A percentile compares a stretch with the other conserved stretches of the same genome.
Conservation (phyloP, 208 protist species). For the Leishmania turanica region DNA sequence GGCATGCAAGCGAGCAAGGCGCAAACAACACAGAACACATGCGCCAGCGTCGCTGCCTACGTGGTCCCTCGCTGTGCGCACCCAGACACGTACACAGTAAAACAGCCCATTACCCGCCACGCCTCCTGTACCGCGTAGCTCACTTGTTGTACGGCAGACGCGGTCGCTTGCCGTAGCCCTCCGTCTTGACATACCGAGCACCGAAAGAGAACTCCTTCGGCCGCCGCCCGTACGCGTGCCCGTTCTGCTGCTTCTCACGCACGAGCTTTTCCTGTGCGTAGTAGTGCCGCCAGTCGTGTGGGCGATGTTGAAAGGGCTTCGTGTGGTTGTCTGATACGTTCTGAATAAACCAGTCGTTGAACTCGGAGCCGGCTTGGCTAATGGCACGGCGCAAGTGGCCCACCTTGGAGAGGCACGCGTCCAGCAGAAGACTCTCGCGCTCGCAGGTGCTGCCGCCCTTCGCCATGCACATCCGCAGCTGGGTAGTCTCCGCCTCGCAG, state of each 20-base stretch:
- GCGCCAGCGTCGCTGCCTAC: background rate
- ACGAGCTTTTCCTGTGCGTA: slow-evolving; percentile 90
- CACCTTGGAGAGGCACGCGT: slow-evolving; percentile 79
- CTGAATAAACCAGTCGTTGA: slow-evolving; percentile 91
- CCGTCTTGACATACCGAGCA: slow-evolving; percentile 83
- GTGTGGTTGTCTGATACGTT: slow-evolving; percentile 93
- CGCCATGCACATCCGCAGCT: slow-evolving; percentile 88
- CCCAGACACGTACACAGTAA: background rate
- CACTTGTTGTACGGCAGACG: slow-evolving; percentile 91
- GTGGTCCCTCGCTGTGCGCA: background rate
- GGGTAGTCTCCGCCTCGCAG: slow-evolving; percentile 85
- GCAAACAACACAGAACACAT: background rate
- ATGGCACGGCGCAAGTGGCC: slow-evolving; percentile 80
- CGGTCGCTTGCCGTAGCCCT: slow-evolving; percentile 83
- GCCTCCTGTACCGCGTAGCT: background rate
- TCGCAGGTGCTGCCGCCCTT: slow-evolving; percentile 80
- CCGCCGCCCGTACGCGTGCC: slow-evolving; percentile 68
- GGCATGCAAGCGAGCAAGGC: background rate
- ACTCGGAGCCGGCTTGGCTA: slow-evolving; percentile 61
- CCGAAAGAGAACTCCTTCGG: slow-evolving; percentile 83
- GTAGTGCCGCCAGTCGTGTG: slow-evolving; percentile 87
- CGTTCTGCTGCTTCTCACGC: slow-evolving; percentile 75
- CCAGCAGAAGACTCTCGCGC: slow-evolving; percentile 71
- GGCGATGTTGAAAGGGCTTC: slow-evolving; percentile 88
- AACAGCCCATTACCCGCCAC: background rate